These are phyloP conservation scores for Fagopyrum tataricum DNA, from an alignment of 148 eudicot species.

Conservation along the genomic window DNA sequence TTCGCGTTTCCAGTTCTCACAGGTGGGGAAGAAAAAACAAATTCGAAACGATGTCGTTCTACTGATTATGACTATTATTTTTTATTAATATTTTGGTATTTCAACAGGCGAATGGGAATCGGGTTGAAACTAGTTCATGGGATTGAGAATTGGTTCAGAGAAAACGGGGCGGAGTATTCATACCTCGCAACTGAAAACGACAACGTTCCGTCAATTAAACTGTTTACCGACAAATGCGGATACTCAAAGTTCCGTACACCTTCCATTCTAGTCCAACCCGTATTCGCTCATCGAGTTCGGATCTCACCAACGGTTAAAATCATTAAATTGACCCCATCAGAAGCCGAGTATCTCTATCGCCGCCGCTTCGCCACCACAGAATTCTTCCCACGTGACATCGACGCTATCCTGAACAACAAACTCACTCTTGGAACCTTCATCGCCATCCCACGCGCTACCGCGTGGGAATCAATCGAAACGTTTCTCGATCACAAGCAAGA, in stretches of 20 bases:
- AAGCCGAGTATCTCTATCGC: conserved; percentile 79
- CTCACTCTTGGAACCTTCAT: conserved; percentile 66
- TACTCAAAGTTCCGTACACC: conserved; percentile 92
- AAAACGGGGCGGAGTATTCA: conserved; percentile 70
- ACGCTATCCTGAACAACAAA: conserved; percentile 42
- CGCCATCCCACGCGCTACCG: conserved; percentile 45
- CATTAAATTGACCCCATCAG: conserved; percentile 42
- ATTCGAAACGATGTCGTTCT: background rate
- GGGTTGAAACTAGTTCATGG: conserved; percentile 54
- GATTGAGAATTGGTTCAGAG: conserved; percentile 73
- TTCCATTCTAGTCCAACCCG: conserved; percentile 78
- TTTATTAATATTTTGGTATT: background rate
- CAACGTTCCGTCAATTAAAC: conserved; percentile 59
- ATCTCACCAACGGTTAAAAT: conserved; percentile 28
- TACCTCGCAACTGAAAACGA: conserved; percentile 85
- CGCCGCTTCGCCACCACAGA: conserved; percentile 63
- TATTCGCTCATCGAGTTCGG: conserved; percentile 61
- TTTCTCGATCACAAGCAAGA: conserved; percentile 27
- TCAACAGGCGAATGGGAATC: conserved; percentile 71
- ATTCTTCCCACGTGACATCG: conserved; percentile 90
- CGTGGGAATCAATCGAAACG: background rate
- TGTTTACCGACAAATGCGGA: conserved; percentile 72
- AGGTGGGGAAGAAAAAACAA: conserved; percentile 22
- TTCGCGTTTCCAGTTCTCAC: conserved; percentile 79
- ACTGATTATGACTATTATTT: background rate